These are phyloP conservation scores for Zanthoxylum bungeanum DNA, from an alignment of 345 rosid species.

Conservation along the genomic window DNA sequence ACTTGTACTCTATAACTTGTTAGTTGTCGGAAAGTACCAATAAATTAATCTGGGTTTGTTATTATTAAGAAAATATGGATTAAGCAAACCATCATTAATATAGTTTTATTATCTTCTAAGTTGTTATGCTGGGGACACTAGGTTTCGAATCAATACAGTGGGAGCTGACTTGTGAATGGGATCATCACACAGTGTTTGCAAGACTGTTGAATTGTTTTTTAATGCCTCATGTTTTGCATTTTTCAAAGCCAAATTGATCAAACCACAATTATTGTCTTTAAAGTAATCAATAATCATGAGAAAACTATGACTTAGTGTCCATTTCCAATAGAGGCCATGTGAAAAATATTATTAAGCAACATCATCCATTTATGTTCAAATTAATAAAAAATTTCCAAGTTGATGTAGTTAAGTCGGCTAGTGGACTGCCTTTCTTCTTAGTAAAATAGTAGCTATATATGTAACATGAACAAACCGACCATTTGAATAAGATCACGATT, in stretches of 20 bases:
- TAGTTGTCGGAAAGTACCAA: background rate
- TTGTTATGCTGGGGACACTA: slow-evolving; percentile 4
- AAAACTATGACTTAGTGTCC: background rate
- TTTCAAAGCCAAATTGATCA: slow-evolving; percentile 7
- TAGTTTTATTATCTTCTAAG: background rate
- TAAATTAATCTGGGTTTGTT: background rate
- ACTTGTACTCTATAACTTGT: background rate
- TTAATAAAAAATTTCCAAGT: background rate
- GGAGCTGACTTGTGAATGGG: slow-evolving; percentile 8
- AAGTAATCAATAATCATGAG: slow-evolving; percentile 1
- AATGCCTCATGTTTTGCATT: background rate
- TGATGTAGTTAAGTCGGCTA: slow-evolving; percentile 4
- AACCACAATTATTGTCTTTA: background rate
- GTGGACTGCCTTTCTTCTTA: background rate
- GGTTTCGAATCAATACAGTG: background rate
- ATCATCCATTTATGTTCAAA: background rate
- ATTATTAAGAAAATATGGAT: background rate
- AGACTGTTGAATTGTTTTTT: background rate
- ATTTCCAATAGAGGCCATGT: background rate
- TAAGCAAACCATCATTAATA: background rate
- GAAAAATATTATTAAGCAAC: background rate
- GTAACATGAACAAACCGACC: slow-evolving; percentile 6
- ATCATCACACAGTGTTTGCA: background rate
- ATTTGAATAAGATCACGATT: background rate
- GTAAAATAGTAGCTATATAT: background rate